Evolutionary conservation across 2,329 filamentous ascomycete genomes (phyloP), one percentile per base, ranked within the genome.

Genomic region (Diplocarpon mali): DNA sequence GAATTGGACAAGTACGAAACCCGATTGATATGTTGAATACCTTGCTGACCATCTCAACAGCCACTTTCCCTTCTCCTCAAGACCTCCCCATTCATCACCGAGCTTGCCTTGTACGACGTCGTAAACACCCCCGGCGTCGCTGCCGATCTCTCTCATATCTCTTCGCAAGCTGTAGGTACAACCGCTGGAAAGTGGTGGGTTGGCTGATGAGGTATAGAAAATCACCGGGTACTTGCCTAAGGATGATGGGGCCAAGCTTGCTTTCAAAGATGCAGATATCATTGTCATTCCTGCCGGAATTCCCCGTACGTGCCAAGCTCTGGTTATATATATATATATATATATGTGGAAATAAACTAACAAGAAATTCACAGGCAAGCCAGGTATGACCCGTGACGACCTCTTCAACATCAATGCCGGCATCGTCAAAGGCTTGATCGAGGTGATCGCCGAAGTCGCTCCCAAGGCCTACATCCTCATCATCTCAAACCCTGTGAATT

Each of bases 401-500:
- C 85, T 98, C 48, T 98, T 98, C 84, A 95, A 95, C 73, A 95
- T 95, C 76, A 98, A 98, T 67, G 92, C 92, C 50, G 86, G 89
- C 60, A 98, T 98, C 63, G 92, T 98, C 64, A 87, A 92, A 71
- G 88, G 86, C 58, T 76, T 98, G 57, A 83, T 93, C 59, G 84
- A 94, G 73, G 81, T 85, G 42, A 79, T 87, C 60, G 88, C 90
- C 58, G 81, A 95, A 65, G 79, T 83, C 62, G 82, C 81, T 65
- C 92, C 92, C 64, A 93, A 95, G 67, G 92, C 92, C 45, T 95
- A 83, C 71, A 80, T 95, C 65, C 80, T 96, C 55, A 81, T 98
- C 72, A 98, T 98, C 69, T 96, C 90, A 62, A 98, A 98, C 79
- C 92, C 92, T 48, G 92, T 98, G 69, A 98, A 98, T 82, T 95